A percentile compares a stretch with the other conserved stretches of the same genome.
phyloP scores from a whole-genome alignment of 2,329 filamentous ascomycete genomes.

The Tolypocladium nubicola region DNA sequence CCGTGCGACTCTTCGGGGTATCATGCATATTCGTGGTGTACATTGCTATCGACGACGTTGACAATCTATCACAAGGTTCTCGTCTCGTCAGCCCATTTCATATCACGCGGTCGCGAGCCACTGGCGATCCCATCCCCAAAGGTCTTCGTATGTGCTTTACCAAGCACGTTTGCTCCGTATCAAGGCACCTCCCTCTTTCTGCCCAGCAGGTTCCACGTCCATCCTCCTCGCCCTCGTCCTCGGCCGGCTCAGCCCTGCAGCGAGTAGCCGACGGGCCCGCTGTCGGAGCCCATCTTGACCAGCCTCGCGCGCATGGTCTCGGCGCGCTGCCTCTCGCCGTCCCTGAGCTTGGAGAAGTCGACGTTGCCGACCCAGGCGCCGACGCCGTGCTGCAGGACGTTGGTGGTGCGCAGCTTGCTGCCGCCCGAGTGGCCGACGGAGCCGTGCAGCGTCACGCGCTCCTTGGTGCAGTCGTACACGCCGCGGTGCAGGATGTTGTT shows the following conservation, averaged over 20 bases:
- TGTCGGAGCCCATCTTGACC: slow-evolving; percentile 49
- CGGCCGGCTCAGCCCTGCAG: slow-evolving; percentile 36
- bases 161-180: background rate
- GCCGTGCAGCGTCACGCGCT: slow-evolving; percentile 63
- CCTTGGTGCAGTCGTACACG: slow-evolving; percentile 46
- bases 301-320: slow-evolving; percentile 54
- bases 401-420: slow-evolving; percentile 48
- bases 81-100: background rate
- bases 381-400: slow-evolving; percentile 66
- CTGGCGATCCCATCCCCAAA: background rate
- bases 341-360: slow-evolving; percentile 39
- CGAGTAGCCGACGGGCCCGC: slow-evolving; percentile 54
- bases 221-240: background rate
- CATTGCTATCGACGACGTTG: background rate
- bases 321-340: slow-evolving; percentile 36
- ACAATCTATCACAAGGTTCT: background rate
- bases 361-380: slow-evolving; percentile 53
- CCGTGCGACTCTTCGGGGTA: background rate
- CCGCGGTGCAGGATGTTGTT: slow-evolving; percentile 79
- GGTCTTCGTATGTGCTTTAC: background rate
- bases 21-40: background rate
- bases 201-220: background rate
- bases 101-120: background rate
- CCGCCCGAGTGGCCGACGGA: slow-evolving; percentile 53
- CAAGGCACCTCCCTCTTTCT: background rate